Percentiles rank a stretch among this genome's conserved stretches.
phyloP scores from a whole-genome alignment of 768 basidiomycete genomes.

The Boletus huronensis region DNA sequence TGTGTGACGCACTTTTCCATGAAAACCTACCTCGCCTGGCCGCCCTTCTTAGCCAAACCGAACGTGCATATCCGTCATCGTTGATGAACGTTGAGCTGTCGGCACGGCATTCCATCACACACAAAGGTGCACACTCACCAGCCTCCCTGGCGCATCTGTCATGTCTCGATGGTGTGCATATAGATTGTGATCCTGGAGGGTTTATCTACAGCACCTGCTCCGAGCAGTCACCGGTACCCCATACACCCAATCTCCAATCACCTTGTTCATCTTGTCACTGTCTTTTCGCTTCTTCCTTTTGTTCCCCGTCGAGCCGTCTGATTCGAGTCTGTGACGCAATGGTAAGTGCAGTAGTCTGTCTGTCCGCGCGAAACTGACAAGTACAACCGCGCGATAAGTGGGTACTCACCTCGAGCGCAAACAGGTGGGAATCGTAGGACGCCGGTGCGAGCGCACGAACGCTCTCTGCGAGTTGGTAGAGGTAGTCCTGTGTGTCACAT shows the following conservation, averaged over 20 bases:
- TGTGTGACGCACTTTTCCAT: background rate
- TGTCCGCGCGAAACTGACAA: background rate
- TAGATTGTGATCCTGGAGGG: background rate
- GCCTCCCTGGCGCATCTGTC: too few species aligned
- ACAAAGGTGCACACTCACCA: background rate
- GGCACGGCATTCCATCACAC: background rate
- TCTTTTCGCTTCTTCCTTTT: background rate
- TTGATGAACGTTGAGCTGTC: background rate
- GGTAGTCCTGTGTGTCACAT: conserved; percentile 62
- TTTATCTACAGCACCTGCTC: background rate
- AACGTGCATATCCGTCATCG: background rate
- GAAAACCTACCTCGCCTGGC: too few species aligned
- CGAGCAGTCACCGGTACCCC: background rate
- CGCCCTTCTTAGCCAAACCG: background rate
- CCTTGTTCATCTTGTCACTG: background rate
- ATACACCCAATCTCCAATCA: background rate
- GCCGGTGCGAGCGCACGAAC: conserved; percentile 69
- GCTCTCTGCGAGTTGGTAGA: conserved; percentile 71
- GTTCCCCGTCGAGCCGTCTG: conserved; percentile 7
- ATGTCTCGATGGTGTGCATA: background rate
- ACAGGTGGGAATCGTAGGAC: conserved; percentile 73
- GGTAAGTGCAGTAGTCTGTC: background rate
- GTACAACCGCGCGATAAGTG: background rate
- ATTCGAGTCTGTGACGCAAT: conserved; percentile 7
- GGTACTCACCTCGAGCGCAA: conserved; percentile 63